A percentile compares a stretch with the other conserved stretches of the same genome.
Conservation (phyloP, 441 rosid species). For the Aquilaria agallochum region DNA sequence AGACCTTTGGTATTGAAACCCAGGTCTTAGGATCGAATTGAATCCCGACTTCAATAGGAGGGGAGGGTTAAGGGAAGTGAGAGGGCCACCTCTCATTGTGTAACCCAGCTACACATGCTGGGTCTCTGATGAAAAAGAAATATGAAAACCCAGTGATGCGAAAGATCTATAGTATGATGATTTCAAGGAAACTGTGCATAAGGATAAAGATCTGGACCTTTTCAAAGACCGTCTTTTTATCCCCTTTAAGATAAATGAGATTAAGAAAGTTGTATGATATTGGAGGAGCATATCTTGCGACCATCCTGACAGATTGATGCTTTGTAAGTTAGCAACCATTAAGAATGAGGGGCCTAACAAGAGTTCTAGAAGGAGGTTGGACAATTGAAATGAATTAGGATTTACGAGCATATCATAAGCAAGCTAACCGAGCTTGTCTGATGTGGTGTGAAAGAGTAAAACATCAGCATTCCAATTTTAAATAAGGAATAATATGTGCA, state of each 20-base stretch:
- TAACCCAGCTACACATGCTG: no score
- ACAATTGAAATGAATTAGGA: conserved; percentile 8
- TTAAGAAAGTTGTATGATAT: conserved; percentile 82
- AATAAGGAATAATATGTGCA: conserved; percentile 82
- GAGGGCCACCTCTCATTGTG: no score
- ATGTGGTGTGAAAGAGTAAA: conserved; percentile 73
- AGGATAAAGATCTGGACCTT: conserved; percentile 31
- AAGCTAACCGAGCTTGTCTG: conserved; percentile 87
- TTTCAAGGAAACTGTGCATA: neutral
- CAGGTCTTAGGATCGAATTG: no score
- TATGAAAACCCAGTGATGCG: no score
- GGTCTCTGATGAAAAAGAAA: no score
- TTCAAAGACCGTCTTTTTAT: conserved; percentile 50
- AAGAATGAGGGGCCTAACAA: conserved; percentile 5
- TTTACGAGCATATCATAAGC: conserved; percentile 90
- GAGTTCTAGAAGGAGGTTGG: neutral
- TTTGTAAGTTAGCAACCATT: neutral
- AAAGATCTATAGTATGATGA: neutral
- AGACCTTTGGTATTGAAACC: no score
- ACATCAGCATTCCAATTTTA: conserved; percentile 85
- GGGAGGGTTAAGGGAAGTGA: no score
- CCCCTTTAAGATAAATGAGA: conserved; percentile 45
- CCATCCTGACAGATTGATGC: conserved; percentile 47
- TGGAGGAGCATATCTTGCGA: conserved; percentile 85
- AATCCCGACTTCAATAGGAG: no score